Evolutionary conservation across 345 rosid species (phyloP).

Genomic region (Camelina hispida): DNA sequence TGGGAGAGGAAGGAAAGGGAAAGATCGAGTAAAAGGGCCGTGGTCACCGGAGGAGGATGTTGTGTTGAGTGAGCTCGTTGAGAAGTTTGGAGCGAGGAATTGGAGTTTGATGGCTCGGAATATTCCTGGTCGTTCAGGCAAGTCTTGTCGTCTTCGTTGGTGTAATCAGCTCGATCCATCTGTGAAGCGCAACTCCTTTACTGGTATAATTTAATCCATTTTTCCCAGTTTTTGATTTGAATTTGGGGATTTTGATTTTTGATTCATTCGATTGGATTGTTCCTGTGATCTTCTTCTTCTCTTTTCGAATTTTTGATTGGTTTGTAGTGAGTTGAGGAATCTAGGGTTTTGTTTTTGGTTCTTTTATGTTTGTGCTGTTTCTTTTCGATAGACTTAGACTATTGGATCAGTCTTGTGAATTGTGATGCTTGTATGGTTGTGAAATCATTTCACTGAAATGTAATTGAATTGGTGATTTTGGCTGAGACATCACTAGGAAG

Average conservation of each 20-base stretch:
- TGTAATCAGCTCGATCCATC: conserved; percentile 92
- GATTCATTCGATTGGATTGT: not conserved
- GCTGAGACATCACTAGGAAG: not conserved
- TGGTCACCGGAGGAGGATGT: conserved; percentile 82
- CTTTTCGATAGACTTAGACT: not conserved
- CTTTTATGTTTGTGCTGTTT: not conserved
- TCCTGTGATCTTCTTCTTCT: conserved; percentile 21
- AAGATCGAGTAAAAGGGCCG: conserved; percentile 62
- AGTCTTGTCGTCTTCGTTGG: conserved; percentile 94
- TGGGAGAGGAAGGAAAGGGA: conserved; percentile 37
- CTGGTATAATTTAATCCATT: conserved; percentile 48
- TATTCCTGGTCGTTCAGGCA: conserved; percentile 81
- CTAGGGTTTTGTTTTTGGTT: conserved; percentile 22
- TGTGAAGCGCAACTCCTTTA: conserved; percentile 79
- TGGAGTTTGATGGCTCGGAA: conserved; percentile 82
- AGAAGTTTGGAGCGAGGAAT: conserved; percentile 72
- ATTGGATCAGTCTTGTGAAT: not conserved
- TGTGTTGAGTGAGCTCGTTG: conserved; percentile 62
- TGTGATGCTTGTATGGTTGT: conserved; percentile 22
- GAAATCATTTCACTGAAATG: too few species aligned
- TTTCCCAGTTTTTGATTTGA: not conserved
- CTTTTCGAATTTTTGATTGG: conserved; percentile 11
- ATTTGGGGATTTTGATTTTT: not conserved
- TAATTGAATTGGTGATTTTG: conserved; percentile 11
- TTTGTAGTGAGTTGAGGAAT: conserved; percentile 5